These are phyloP conservation scores for Larix kaempferi DNA, from an alignment of 75 land plant genomes.

Conservation along the genomic window DNA sequence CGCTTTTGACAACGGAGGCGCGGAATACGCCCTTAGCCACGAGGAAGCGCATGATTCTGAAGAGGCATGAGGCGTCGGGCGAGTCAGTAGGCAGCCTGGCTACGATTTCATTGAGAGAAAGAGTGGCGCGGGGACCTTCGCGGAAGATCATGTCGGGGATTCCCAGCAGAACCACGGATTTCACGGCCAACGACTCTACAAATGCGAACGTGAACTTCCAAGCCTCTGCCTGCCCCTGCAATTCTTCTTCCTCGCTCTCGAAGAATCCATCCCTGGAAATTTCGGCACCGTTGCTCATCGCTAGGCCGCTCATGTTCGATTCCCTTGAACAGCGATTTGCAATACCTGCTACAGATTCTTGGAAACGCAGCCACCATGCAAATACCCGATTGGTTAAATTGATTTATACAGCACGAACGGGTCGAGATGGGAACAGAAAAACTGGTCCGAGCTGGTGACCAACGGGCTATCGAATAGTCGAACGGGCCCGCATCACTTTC, in stretches of 20 bases:
- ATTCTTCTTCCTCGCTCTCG: constrained; percentile 11
- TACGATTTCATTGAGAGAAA: constrained; percentile 16
- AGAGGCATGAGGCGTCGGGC: constrained; percentile 28
- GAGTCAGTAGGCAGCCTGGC: not conserved
- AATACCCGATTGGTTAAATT: no score
- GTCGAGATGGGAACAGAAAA: no score
- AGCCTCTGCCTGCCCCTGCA: not conserved
- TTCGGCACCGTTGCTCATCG: no score
- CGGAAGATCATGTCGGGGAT: constrained; percentile 34
- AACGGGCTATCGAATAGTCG: no score
- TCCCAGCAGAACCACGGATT: constrained; percentile 39
- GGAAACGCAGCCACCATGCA: no score
- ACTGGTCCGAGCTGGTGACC: no score
- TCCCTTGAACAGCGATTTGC: no score
- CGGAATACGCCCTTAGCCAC: constrained; percentile 26
- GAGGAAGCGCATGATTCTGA: constrained; percentile 50
- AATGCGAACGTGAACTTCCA: constrained; percentile 42
- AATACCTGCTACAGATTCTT: no score
- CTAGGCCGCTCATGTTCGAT: not conserved
- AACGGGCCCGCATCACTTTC: no score
- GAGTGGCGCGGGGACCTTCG: constrained; percentile 20
- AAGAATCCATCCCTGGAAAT: not conserved
- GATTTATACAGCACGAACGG: no score
- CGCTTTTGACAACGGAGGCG: not conserved
- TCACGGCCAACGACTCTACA: constrained; percentile 15